Conservation (phyloP, 2,329 filamentous ascomycete species). For the Xylariaceae sp. region DNA sequence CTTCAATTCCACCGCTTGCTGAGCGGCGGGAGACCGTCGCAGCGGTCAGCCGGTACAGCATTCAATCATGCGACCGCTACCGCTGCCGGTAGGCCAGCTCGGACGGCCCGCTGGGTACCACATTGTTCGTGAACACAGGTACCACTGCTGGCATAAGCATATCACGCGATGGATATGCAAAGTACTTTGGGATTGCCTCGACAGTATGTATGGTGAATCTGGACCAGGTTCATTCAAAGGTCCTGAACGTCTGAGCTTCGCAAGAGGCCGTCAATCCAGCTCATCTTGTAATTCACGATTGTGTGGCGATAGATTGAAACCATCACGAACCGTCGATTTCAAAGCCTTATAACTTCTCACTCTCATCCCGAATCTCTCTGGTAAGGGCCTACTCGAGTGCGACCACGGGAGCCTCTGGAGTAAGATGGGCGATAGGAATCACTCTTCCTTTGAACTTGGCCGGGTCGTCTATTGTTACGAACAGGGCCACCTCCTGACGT, state of each 20-base stretch:
- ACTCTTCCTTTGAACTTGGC: conserved; percentile 13
- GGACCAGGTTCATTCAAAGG: not conserved
- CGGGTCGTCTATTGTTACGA: conserved; percentile 1
- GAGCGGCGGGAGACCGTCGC: too few relatives aligned
- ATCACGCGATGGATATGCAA: too few relatives aligned
- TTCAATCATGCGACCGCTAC: too few relatives aligned
- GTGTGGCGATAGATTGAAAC: not conserved
- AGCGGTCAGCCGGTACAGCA: too few relatives aligned
- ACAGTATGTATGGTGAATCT: not conserved
- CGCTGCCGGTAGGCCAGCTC: too few relatives aligned
- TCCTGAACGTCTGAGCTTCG: not conserved
- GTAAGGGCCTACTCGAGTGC: not conserved
- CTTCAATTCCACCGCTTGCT: too few relatives aligned
- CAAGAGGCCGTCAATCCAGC: not conserved
- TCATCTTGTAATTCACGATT: not conserved
- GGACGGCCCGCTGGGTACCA: too few relatives aligned
- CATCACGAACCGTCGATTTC: not conserved
- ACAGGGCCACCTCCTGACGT: not conserved
- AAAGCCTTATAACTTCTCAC: not conserved
- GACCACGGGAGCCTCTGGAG: conserved; percentile 8
- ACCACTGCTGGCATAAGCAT: too few relatives aligned
- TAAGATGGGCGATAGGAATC: conserved; percentile 27
- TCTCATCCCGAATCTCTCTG: conserved; percentile 5
- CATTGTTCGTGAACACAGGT: too few relatives aligned
- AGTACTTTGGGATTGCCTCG: too few relatives aligned